Evolutionary conservation across 1,284 basidiomycete genomes (phyloP), one percentile per base, ranked within the genome.

Genomic region (Microbotryum scabiosae): DNA sequence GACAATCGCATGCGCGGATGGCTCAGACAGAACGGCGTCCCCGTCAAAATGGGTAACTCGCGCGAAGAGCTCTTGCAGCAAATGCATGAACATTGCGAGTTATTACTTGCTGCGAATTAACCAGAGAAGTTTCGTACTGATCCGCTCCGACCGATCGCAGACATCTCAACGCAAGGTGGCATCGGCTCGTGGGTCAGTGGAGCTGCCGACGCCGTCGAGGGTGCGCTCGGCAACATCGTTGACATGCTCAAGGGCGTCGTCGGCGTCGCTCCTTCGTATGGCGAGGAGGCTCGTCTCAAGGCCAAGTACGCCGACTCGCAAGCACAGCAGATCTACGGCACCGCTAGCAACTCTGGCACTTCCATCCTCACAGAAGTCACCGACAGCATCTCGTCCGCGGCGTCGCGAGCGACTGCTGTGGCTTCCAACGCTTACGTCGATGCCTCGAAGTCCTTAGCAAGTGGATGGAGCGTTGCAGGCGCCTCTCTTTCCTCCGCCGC

Each of bases 41-140:
- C 59, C 21, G 60, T 68, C 18, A 57, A 60, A 28, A 56, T 53
- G 54, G 32, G 51, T 14, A 57, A 62, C 10, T 55, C 52, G n/a
- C 83, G 88, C 52, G 85, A 89, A 63, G 82, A 91, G 66, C 79
- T 90, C 1, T 74, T 87, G 52, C 79, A 82, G 61, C 65, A 84
- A 55, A 85, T 88, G 66, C 79, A 85, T 61, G 79, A 80, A 57
- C 87, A 85, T 82, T 87, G 66, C 63, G 2, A 54, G 63, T 59
- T 20, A 30, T 5, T 20, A 12, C 3, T 32, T 28, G 5, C 32
- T 16, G 0, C 12, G 8, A 8, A 21, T 23, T 6, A n/a, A 4
- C 20, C 18, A 16, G 20, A 12, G 14, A n/a, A 10, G 10, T 8
- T 9, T 21, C 14, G 14, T 28, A 20, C 51, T 51, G 26, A 45